Conservation (phyloP, 306 rosid species). For the Hippophae gyantsensis region DNA sequence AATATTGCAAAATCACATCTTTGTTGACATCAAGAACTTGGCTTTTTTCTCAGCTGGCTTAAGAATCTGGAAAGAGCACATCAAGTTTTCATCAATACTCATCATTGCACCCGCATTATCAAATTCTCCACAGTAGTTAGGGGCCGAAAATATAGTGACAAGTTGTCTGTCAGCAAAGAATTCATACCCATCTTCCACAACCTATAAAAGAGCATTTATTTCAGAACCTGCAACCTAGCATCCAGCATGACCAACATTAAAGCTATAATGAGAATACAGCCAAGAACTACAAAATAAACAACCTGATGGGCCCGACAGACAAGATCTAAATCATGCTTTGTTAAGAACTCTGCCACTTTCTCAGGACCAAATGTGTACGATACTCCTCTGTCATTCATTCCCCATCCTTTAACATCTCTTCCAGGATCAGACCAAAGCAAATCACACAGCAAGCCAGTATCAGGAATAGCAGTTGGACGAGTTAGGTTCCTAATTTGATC, state of each 20-base stretch:
- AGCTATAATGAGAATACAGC: not conserved
- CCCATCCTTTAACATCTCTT: conserved; percentile 90
- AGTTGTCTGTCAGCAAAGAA: conserved; percentile 86
- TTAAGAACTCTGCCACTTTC: conserved; percentile 69
- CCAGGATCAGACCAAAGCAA: conserved; percentile 96
- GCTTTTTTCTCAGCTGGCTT: conserved; percentile 76
- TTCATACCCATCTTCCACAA: conserved; percentile 91
- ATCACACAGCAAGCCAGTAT: conserved; percentile 86
- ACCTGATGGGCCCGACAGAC: conserved; percentile 96
- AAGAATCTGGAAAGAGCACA: conserved; percentile 93
- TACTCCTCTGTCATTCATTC: conserved; percentile 92
- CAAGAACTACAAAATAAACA: not conserved
- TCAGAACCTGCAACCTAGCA: conserved; percentile 5
- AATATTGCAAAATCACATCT: conserved; percentile 35
- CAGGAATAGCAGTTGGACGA: conserved; percentile 77
- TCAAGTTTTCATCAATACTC: conserved; percentile 77
- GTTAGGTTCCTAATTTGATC: conserved; percentile 64
- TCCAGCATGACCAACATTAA: conserved; percentile 9
- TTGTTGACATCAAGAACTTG: conserved; percentile 44
- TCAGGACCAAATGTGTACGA: conserved; percentile 92
- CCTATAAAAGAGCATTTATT: conserved; percentile 34
- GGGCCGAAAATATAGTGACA: conserved; percentile 85
- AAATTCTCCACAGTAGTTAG: conserved; percentile 84
- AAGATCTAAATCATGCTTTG: conserved; percentile 79
- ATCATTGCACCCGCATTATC: conserved; percentile 97